These are phyloP conservation scores for Tephrocybe sp. DNA, from an alignment of 768 basidiomycete genomes.

Conservation along the genomic window DNA sequence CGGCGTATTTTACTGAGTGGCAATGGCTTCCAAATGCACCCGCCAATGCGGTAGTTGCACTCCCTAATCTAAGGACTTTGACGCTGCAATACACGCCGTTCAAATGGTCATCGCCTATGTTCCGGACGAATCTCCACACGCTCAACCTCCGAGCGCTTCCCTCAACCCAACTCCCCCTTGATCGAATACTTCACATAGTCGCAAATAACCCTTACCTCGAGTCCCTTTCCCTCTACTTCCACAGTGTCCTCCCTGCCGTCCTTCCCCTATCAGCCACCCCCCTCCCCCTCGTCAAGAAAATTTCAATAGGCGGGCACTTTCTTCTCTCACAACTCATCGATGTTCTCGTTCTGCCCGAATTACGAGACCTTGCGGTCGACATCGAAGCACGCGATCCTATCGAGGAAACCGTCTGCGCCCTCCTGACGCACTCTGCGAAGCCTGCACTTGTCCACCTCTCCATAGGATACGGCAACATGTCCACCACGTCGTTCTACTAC, in stretches of 20 bases:
- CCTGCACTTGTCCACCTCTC: conserved; percentile 61
- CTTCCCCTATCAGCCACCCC: conserved; percentile 58
- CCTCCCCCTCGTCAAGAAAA: conserved; percentile 51
- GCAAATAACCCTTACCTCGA: conserved; percentile 57
- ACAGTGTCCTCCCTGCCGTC: conserved; percentile 58
- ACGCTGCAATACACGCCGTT: conserved; percentile 75
- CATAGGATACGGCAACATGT: conserved; percentile 53
- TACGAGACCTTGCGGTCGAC: conserved; percentile 64
- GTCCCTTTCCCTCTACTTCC: conserved; percentile 60
- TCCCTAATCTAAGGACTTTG: conserved; percentile 54
- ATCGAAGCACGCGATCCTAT: conserved; percentile 75
- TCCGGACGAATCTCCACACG: conserved; percentile 55
- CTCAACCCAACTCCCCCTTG: conserved; percentile 60
- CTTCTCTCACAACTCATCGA: conserved; percentile 63
- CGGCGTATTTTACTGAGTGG: conserved; percentile 66
- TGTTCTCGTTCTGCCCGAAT: conserved; percentile 54
- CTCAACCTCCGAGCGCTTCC: conserved; percentile 69
- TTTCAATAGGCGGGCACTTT: conserved; percentile 68
- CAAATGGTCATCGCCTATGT: conserved; percentile 76
- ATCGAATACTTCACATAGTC: conserved; percentile 69
- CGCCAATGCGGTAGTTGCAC: conserved; percentile 28
- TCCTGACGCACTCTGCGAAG: conserved; percentile 59
- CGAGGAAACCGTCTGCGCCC: conserved; percentile 65
- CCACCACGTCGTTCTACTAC: conserved; percentile 54
- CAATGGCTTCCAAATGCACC: conserved; percentile 67